Evolutionary conservation across 192 early-diverging fungal genomes (phyloP), one percentile per base, ranked within the genome.

Genomic region (Coemansia sp.): DNA sequence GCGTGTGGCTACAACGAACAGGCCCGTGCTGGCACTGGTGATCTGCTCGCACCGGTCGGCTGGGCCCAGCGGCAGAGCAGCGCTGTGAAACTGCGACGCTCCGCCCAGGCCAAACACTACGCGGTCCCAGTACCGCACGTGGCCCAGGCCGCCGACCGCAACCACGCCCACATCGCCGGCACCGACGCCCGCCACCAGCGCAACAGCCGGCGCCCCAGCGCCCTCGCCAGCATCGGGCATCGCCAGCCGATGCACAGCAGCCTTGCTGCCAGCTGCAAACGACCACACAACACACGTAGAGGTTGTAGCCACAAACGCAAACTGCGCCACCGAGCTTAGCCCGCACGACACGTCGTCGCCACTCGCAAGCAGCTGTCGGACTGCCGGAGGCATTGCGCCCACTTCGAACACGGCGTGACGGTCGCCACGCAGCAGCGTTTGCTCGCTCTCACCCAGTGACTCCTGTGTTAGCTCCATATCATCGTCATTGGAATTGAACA

Each of bases 51-150:
- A 72, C 3, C 65, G 66, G 35, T 79, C 77, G 6, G 47, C 14
- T 8, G 45, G n/a, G 10, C 64, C 68, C 20, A 75, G 58, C 36
- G 37, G 43, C 25, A 72, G 34, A 1, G 20, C 28, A 4, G 12
- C 37, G 41, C 26, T 56, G 31, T 65, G 55, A 35, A 73, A 79
- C 6, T 61, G 64, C 18, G 66, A 68, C 13, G 76, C 38, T 12
- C 82, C 77, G 37, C 73, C 73, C 41, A 84, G 70, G 1, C 76
- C 81, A 69, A 76, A 79, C 20, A 71, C 82, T 16, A 84, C 74
- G 50, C 68, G 65, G 7, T 69, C 72, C 82, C 82, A 84, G 66
- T 73, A 74, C 58, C 82, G 82, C 48, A 84, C 28, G 52, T 71
- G 70, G 0, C 82, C 82, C 10, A 63, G 61, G 11, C 66, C 47